phyloP scores from a whole-genome alignment of 495 filamentous ascomycete species.

The Trichoderma reesei region DNA sequence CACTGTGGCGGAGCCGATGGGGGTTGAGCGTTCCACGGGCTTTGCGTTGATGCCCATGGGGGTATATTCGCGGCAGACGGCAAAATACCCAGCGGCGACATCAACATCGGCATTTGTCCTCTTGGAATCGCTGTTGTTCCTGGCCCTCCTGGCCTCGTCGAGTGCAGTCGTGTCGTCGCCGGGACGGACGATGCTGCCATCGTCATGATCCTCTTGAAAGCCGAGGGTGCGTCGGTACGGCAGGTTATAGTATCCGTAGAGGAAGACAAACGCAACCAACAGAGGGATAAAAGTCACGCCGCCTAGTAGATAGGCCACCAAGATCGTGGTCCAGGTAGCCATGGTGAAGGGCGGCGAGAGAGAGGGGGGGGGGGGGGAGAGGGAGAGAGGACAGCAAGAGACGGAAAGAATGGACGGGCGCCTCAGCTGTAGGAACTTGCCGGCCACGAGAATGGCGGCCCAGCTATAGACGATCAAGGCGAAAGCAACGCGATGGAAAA shows the following conservation, averaged over 20 bases:
- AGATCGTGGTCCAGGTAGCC: conserved; percentile 59
- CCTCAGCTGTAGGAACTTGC: background rate
- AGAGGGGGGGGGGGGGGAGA: too few species aligned
- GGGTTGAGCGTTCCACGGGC: conserved; percentile 79
- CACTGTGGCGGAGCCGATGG: conserved; percentile 55
- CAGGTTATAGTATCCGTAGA: conserved; percentile 61
- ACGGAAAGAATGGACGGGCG: background rate
- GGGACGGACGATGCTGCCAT: conserved; percentile 35
- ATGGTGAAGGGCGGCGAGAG: conserved; percentile 25
- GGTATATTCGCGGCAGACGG: conserved; percentile 85
- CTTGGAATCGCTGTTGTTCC: conserved; percentile 35
- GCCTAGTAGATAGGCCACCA: conserved; percentile 75
- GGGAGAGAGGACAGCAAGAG: too few species aligned
- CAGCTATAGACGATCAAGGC: background rate
- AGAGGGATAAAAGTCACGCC: conserved; percentile 86
- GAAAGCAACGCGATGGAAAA: background rate
- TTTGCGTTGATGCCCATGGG: conserved; percentile 85
- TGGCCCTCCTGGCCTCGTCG: conserved; percentile 30
- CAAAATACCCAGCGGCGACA: conserved; percentile 87
- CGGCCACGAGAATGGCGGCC: background rate
- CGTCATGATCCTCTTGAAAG: conserved; percentile 16
- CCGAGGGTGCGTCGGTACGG: conserved; percentile 37
- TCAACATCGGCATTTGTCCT: conserved; percentile 51
- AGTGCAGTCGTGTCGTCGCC: conserved; percentile 39
- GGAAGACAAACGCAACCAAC: conserved; percentile 49